Evolutionary conservation across 495 filamentous ascomycete genomes (phyloP), one percentile per base, ranked within the genome.

Genomic region (Baudoinia panamericana): DNA sequence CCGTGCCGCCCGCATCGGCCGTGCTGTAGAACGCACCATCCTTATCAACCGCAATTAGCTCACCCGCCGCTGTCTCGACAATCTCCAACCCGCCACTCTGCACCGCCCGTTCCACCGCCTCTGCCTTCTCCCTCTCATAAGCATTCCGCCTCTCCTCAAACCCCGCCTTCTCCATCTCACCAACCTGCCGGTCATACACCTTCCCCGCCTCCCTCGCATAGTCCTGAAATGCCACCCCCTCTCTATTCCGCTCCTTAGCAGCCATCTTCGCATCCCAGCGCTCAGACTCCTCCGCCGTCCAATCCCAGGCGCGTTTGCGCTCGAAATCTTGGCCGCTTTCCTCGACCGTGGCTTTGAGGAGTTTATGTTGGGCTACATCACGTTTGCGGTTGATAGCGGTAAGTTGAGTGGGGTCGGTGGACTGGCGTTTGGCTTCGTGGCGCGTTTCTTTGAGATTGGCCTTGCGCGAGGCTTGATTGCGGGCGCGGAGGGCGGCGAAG

Each of bases 251-350:
- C 46, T 75, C 76, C 64, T 86, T 92, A 71, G 93, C 93, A 44
- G 73, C 79, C 64, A 86, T 67, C 16, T 85, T 75, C 60, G 75
- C 77, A 56, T 97, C 90, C 90, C 90, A 97, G 39, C 76, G 75
- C 63, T 94, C 90, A 32, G 73, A 76, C 62, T 97, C 90, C 19
- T 95, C 90, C 12, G 86, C 64, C 0, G 90, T 96, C 86, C 88
- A 96, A 60, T 96, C 92, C 90, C 90, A 96, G 1, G 88, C 87
- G 21, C 92, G 77, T 64, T 96, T 95, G 42, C 90, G 80, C 63
- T 97, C 92, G 54, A 95, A 97, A 59, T 95, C 87, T 46, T 82
- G 84, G 9, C 88, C 87, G 0, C 68, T 67, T 10, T 82, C 84
- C 56, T 82, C 82, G 1, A 80, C 76, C 48, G 93, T 86, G 11